Evolutionary conservation across 768 basidiomycete species (phyloP), one percentile per base, ranked within the genome.

Genomic region (Nidula microcarpa): DNA sequence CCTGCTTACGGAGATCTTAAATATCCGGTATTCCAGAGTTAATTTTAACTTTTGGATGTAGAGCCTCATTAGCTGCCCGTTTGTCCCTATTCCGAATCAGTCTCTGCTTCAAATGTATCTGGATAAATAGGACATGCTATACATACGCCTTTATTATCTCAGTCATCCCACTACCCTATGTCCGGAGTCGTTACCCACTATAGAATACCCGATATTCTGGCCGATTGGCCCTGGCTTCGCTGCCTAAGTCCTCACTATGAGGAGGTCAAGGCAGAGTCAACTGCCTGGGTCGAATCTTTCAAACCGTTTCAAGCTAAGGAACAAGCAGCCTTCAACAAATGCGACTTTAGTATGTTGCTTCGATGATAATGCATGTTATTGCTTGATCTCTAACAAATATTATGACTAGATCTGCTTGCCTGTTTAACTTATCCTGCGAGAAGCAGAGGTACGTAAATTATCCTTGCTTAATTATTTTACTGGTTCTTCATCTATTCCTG

Each of bases 381-480:
- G 11, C 37, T 11, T 11, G 37, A 16, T 41, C 37, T 3, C 44
- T 14, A 14, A n/a, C 18, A 46, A n/a, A 41, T 41, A 11, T 41
- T 41, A 23, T 30, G 2, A n/a, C n/a, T 46, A 59, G 60, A 57
- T 43, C 53, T 61, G n/a, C 57, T 59, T 3, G 58, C 57, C 16
- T 57, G 54, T 39, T 47, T 62, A 23, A 59, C 60, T 4, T 62
- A 62, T 43, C 57, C 60, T 10, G 51, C 52, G 32, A 53, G 60
- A 33, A 41, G 50, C 33, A 49, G 51, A 52, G 57, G 57, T 55
- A 50, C 4, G 35, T 23, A 11, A 17, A 1, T 32, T n/a, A 35
- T 51, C 11, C 17, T 37, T 23, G 8, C 8, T 35, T 13, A 23
- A 23, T 23, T 23, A 23, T 23, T 23, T 23, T 23, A 23, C 23